Evolutionary conservation across 169 alveolate species (phyloP).

Genomic region (Toxoplasma gondii): DNA sequence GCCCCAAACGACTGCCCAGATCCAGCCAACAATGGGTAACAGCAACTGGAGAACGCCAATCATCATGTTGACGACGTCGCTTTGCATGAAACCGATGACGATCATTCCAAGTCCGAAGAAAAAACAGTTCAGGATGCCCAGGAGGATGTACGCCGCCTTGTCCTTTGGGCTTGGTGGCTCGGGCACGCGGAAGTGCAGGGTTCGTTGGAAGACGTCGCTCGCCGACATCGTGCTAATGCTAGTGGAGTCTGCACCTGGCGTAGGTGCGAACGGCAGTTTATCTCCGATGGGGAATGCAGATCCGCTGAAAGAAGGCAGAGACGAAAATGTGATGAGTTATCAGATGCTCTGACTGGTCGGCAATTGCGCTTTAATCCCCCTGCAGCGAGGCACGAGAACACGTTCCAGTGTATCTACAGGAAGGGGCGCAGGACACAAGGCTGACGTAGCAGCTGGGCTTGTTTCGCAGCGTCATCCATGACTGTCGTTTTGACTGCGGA

Average conservation of each 20-base stretch:
- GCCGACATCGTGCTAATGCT: background rate
- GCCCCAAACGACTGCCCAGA: conserved; percentile 75
- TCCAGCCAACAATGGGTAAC: conserved; percentile 71
- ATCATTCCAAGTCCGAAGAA: conserved; percentile 73
- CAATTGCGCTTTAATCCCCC: too few relatives aligned
- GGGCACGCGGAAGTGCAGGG: conserved; percentile 33
- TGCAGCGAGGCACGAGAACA: too few relatives aligned
- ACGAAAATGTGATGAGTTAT: background rate
- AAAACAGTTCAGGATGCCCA: conserved; percentile 66
- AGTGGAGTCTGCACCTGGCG: too few relatives aligned
- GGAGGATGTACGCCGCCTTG: conserved; percentile 39
- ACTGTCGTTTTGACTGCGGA: too few relatives aligned
- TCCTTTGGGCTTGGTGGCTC: conserved; percentile 12
- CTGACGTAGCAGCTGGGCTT: too few relatives aligned
- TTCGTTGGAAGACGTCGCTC: background rate
- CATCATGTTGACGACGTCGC: conserved; percentile 68
- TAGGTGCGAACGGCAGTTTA: too few relatives aligned
- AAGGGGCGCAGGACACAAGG: too few relatives aligned
- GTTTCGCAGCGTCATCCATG: too few relatives aligned
- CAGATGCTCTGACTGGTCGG: too few relatives aligned
- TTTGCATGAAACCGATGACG: conserved; percentile 66
- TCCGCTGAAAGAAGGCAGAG: background rate
- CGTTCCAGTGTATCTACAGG: too few relatives aligned
- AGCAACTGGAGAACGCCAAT: conserved; percentile 70
- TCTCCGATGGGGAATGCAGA: background rate